Conservation (phyloP, 176 grass and related monocot species). For the Ensete ventricosum region DNA sequence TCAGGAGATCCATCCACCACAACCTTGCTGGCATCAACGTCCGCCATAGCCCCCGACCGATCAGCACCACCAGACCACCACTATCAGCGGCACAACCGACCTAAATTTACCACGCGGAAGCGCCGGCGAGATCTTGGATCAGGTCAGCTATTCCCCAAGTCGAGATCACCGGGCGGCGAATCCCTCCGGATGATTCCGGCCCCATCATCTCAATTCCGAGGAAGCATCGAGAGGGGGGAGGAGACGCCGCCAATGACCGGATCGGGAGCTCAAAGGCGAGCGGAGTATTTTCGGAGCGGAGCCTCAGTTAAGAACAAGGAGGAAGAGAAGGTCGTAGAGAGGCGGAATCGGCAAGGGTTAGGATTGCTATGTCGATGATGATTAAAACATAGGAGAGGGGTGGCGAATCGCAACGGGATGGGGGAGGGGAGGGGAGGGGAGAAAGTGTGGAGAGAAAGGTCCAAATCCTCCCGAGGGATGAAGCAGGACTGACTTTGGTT, state of each 20-base stretch:
- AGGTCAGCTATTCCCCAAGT: neutral
- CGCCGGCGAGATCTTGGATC: neutral
- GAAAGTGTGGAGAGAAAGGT: too few species aligned
- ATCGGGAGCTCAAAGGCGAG: neutral
- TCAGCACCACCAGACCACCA: slow-evolving; percentile 6
- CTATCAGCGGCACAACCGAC: neutral
- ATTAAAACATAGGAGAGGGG: neutral
- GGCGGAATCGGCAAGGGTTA: neutral
- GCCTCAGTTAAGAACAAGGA: neutral
- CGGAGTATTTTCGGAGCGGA: too few species aligned
- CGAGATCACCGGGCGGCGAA: neutral
- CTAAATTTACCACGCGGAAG: neutral
- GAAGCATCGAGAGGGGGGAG: neutral
- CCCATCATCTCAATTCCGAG: neutral
- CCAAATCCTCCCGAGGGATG: neutral
- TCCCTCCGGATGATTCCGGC: slow-evolving; percentile 3
- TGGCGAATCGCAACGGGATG: neutral
- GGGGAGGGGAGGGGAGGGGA: neutral
- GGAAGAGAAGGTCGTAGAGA: neutral
- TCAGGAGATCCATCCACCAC: neutral
- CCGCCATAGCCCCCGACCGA: slow-evolving; percentile 4
- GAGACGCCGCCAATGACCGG: neutral
- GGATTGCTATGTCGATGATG: neutral
- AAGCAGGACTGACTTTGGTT: neutral
- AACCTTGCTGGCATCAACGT: slow-evolving; percentile 13